Base-by-base conservation (phyloP, 495 filamentous ascomycete species). In the Xylaria grammica region DNA sequence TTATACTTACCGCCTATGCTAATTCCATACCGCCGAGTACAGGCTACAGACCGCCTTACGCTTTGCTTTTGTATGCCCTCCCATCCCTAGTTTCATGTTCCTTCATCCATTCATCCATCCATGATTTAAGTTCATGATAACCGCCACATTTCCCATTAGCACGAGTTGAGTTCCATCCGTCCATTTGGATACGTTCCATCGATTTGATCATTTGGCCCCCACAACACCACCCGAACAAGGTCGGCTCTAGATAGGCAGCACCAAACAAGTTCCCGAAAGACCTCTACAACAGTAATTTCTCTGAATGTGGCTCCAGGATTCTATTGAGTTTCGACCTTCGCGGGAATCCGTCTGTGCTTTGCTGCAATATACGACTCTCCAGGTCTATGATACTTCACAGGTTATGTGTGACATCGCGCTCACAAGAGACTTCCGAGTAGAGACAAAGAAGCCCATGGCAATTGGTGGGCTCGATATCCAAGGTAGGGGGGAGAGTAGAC, bases 1-100 rank as follows among this genome's bases (percentile, higher is more conserved):
- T 60, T 49, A 22, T 34, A 27, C 45, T 51, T 60, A n/a, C 57
- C 45, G 11, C 44, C 45, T 29, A 60, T 60, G 57, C 57, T 11
- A 60, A 36, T 40, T 19, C 42, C 29, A 2, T 48, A 4, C 42
- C 56, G 24, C 20, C 15, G 40, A 46, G 40, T 59, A 22, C 40
- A 34, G 38, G 30, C 42, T n/a, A 34, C 57, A 17, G 20, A 40
- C 46, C 44, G 36, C 42, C 46, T 60, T 24, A 26, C 20, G 7
- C n/a, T 38, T 48, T 30, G 22, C 5, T 62, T 50, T 62, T 44
- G 8, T 52, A 30, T 42, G 27, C 45, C 45, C 45, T 29, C 27
- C 36, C 36, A 2, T n/a, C 20, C 30, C 13, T 27, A 6, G 1
- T 60, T 29, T 53, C 59, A 20, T 20, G 26, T 19, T 17, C 29